phyloP scores from a whole-genome alignment of 805 yeast species.

The Myxozyma neglecta region DNA sequence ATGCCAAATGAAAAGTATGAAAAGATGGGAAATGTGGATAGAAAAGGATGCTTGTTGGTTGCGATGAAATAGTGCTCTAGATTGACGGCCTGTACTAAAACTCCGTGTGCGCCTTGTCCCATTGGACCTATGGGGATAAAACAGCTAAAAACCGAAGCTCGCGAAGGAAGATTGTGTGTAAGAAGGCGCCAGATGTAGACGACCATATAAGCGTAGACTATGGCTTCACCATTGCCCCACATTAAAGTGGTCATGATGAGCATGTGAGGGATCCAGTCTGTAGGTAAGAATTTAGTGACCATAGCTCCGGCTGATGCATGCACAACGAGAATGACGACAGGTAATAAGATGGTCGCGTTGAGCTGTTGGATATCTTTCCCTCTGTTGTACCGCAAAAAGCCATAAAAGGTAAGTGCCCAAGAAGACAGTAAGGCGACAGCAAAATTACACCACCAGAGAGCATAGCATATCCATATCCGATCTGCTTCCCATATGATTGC shows the following conservation, averaged over 20 bases:
- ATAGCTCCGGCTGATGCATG: slow-evolving; percentile 1
- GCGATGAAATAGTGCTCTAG: background rate
- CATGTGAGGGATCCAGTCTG: background rate
- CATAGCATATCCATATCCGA: slow-evolving; percentile 1
- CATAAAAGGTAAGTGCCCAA: background rate
- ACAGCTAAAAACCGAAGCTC: background rate
- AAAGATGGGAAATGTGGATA: slow-evolving; percentile 31
- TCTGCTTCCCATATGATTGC: background rate
- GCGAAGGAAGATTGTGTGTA: background rate
- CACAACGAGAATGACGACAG: background rate
- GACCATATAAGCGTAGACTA: background rate
- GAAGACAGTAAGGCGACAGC: background rate
- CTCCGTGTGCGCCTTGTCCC: slow-evolving; percentile 5
- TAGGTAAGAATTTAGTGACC: background rate
- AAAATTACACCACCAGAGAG: slow-evolving; percentile 1
- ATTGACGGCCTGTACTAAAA: background rate
- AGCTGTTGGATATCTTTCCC: slow-evolving; percentile 36
- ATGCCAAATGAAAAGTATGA: background rate
- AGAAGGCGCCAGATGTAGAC: slow-evolving; percentile 1
- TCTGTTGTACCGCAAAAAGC: background rate
- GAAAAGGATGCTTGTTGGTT: background rate
- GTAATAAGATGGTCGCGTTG: background rate
- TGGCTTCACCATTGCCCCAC: background rate
- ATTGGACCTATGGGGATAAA: slow-evolving; percentile 5
- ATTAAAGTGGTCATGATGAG: background rate